phyloP scores from a whole-genome alignment of 495 filamentous ascomycete species.

The Echria macrotheca region DNA sequence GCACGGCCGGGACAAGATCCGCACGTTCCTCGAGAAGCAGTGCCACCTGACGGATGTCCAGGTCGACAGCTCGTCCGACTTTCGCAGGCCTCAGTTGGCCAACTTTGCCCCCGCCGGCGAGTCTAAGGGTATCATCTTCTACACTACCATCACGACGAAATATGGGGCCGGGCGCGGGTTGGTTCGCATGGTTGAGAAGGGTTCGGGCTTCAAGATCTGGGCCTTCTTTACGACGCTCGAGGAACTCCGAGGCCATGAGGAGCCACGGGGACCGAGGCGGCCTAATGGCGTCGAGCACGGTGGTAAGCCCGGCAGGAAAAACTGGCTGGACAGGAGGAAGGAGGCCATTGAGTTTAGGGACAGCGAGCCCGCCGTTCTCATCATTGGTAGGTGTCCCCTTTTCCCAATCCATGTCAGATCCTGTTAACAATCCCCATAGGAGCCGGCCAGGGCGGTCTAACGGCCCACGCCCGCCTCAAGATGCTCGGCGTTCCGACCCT shows the following conservation, averaged over 20 bases:
- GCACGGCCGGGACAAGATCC: slow-evolving; percentile 49
- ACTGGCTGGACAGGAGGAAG: slow-evolving; percentile 61
- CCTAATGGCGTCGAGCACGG: slow-evolving; percentile 51
- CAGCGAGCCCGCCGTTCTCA: slow-evolving; percentile 56
- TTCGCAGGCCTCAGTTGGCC: slow-evolving; percentile 42
- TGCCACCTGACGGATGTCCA: slow-evolving; percentile 39
- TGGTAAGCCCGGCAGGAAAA: slow-evolving; percentile 37
- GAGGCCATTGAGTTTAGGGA: slow-evolving; percentile 51
- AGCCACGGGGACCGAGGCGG: slow-evolving; percentile 44
- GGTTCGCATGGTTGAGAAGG: slow-evolving; percentile 47
- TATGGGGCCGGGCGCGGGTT: slow-evolving; percentile 54
- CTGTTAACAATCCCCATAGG: slow-evolving; percentile 29
- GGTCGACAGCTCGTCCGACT: slow-evolving; percentile 42
- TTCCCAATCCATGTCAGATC: not conserved
- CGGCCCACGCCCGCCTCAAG: slow-evolving; percentile 63
- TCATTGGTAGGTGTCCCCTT: slow-evolving; percentile 51
- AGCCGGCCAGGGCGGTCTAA: slow-evolving; percentile 55
- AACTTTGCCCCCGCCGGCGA: slow-evolving; percentile 42
- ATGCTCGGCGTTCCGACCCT: slow-evolving; percentile 61
- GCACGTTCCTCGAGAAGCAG: slow-evolving; percentile 39
- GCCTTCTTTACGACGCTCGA: slow-evolving; percentile 56
- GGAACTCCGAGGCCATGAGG: slow-evolving; percentile 46
- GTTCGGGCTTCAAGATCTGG: slow-evolving; percentile 58
- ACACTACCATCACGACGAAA: slow-evolving; percentile 47
- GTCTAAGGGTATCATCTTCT: slow-evolving; percentile 47